phyloP scores from a whole-genome alignment of 106 monocot genomes.

The Dendrobium officinale region DNA sequence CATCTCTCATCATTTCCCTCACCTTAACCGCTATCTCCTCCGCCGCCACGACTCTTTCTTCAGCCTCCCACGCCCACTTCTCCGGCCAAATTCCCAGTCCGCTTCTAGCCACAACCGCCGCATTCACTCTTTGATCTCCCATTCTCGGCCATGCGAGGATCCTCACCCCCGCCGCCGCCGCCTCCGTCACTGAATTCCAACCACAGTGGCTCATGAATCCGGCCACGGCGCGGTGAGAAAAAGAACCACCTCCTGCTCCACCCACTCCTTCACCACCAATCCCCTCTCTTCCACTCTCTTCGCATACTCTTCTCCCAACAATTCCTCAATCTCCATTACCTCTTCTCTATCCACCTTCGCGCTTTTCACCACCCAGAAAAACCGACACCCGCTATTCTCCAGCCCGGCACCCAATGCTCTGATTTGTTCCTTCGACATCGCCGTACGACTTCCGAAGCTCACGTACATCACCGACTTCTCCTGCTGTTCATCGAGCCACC shows the following conservation, averaged over 20 bases:
- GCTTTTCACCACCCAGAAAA: conserved; percentile 61
- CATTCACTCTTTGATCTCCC: conserved; percentile 58
- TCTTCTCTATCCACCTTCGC: conserved; percentile 48
- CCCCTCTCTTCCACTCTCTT: conserved; percentile 42
- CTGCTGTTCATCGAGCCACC: conserved; percentile 54
- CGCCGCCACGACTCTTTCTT: conserved; percentile 21
- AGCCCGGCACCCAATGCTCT: conserved; percentile 40
- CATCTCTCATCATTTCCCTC: conserved; percentile 36
- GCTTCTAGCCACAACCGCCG: conserved; percentile 22
- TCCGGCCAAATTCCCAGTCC: conserved; percentile 45
- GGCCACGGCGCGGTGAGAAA: conserved; percentile 36
- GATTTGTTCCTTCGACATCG: conserved; percentile 31
- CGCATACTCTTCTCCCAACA: conserved; percentile 35
- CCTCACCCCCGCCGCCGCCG: conserved; percentile 26
- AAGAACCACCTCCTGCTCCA: conserved; percentile 49
- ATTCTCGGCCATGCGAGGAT: conserved; percentile 45
- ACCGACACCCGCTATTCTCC: conserved; percentile 48
- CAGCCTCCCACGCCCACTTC: conserved; percentile 52
- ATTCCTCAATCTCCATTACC: conserved; percentile 10
- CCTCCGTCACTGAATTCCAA: conserved; percentile 70
- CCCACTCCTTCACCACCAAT: conserved; percentile 46
- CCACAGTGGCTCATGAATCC: conserved; percentile 72
- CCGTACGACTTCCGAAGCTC: conserved; percentile 59
- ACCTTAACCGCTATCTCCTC: conserved; percentile 32
- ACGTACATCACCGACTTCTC: conserved; percentile 55